A percentile compares a stretch with the other conserved stretches of the same genome.
phyloP scores from a whole-genome alignment of 192 early-diverging fungal genomes.

The Polychytrium aggregatum region DNA sequence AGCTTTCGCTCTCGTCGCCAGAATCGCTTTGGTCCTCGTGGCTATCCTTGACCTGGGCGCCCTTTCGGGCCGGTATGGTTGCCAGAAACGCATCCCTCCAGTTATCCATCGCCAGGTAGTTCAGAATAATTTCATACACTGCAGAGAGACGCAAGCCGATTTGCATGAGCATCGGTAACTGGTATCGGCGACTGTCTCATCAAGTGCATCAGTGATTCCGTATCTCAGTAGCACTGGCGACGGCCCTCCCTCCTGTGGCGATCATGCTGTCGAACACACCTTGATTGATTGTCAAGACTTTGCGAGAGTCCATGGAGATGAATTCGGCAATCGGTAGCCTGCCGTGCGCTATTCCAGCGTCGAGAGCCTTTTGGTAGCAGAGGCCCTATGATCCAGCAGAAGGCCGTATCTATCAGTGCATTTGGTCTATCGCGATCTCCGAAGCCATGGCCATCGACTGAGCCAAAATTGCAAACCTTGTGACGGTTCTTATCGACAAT shows the following conservation, averaged over 20 bases:
- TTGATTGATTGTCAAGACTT: slow-evolving; percentile 91
- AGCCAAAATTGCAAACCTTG: slow-evolving; percentile 29
- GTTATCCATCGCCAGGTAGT: slow-evolving; percentile 62
- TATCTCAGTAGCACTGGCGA: no score
- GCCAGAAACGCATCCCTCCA: slow-evolving; percentile 82
- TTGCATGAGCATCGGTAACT: no score
- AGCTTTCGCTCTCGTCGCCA: no score
- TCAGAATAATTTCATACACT: slow-evolving; percentile 84
- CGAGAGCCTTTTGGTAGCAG: slow-evolving; percentile 67
- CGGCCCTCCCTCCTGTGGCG: no score
- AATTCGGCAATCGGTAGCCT: slow-evolving; percentile 80
- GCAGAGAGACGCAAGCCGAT: no score
- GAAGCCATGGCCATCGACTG: background rate
- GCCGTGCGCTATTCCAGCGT: slow-evolving; percentile 60
- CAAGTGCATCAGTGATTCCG: no score
- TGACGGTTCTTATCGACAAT: slow-evolving; percentile 91
- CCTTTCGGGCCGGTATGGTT: slow-evolving; percentile 86
- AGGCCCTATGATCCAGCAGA: no score
- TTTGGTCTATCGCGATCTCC: no score
- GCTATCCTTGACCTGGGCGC: slow-evolving; percentile 1
- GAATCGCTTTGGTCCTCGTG: no score
- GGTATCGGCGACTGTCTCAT: no score
- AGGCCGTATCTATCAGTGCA: no score
- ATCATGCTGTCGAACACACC: slow-evolving; percentile 4
- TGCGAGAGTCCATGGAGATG: slow-evolving; percentile 65